Evolutionary conservation across 148 eudicot genomes (phyloP).

Genomic region (Talinum fruticosum): DNA sequence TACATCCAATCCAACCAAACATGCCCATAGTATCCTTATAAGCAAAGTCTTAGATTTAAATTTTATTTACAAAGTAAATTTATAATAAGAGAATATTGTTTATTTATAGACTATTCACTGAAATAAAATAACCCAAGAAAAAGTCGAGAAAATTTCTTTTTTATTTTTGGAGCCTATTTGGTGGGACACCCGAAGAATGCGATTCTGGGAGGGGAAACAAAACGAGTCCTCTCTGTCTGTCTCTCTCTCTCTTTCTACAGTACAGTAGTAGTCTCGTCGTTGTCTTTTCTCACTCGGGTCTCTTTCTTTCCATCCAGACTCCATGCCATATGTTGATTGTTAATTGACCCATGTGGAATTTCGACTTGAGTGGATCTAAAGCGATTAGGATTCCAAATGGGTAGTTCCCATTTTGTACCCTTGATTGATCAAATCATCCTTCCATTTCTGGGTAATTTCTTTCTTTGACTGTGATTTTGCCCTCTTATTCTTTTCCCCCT

Average conservation of each 20-base stretch:
- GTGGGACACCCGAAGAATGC: background rate
- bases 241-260: background rate
- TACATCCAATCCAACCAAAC: no score
- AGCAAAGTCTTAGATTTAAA: no score
- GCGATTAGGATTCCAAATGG: conserved; percentile 33
- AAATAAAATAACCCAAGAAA: background rate
- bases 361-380: conserved; percentile 42
- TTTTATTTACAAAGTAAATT: no score
- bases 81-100: no score
- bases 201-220: background rate
- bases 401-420: conserved; percentile 8
- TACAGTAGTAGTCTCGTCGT: background rate
- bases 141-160: no score
- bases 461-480: background rate
- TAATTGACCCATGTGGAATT: conserved; percentile 20
- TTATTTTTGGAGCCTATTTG: background rate
- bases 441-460: conserved; percentile 17
- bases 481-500: background rate
- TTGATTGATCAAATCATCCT: background rate
- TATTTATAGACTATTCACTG: no score
- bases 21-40: no score
- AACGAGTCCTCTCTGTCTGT: background rate
- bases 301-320: conserved; percentile 10
- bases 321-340: background rate
- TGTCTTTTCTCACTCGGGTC: conserved; percentile 11